phyloP scores from a whole-genome alignment of 768 basidiomycete species.

The Udeniomyces megalosporus region DNA sequence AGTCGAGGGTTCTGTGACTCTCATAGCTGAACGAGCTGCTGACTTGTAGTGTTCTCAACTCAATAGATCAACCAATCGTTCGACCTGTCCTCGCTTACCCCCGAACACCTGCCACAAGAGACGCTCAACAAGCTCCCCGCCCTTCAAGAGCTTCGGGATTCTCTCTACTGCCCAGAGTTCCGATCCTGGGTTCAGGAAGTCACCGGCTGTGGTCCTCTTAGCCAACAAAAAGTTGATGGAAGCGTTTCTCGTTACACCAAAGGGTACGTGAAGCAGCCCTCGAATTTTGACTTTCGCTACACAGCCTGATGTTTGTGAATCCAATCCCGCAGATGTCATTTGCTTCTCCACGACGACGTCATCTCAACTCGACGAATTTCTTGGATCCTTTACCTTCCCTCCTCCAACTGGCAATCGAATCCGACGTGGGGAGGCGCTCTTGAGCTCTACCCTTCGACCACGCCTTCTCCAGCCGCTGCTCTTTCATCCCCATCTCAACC shows the following conservation, averaged over 20 bases:
- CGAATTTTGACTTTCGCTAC: background rate
- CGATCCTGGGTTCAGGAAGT: conserved; percentile 66
- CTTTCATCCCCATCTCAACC: conserved; percentile 39
- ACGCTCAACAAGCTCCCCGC: conserved; percentile 66
- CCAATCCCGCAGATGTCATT: conserved; percentile 37
- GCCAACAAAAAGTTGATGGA: conserved; percentile 86
- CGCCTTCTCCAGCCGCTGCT: conserved; percentile 26
- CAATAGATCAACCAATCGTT: conserved; percentile 86
- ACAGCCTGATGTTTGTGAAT: too few relatives aligned
- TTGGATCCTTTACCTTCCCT: conserved; percentile 91
- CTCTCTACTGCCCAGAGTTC: conserved; percentile 73
- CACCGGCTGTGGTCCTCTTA: conserved; percentile 82
- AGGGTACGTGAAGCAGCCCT: conserved; percentile 41
- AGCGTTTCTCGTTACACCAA: conserved; percentile 80
- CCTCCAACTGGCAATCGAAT: conserved; percentile 44
- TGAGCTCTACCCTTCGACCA: conserved; percentile 59
- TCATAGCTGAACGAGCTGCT: too few relatives aligned
- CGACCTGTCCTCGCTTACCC: conserved; percentile 76
- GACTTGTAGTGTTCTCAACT: background rate
- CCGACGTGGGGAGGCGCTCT: conserved; percentile 83
- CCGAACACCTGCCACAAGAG: conserved; percentile 50
- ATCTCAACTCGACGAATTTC: conserved; percentile 86
- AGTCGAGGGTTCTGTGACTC: background rate
- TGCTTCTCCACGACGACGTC: conserved; percentile 96
- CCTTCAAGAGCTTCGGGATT: conserved; percentile 68